phyloP scores from a whole-genome alignment of 768 basidiomycete species.

The Lactifluus rugatus region DNA sequence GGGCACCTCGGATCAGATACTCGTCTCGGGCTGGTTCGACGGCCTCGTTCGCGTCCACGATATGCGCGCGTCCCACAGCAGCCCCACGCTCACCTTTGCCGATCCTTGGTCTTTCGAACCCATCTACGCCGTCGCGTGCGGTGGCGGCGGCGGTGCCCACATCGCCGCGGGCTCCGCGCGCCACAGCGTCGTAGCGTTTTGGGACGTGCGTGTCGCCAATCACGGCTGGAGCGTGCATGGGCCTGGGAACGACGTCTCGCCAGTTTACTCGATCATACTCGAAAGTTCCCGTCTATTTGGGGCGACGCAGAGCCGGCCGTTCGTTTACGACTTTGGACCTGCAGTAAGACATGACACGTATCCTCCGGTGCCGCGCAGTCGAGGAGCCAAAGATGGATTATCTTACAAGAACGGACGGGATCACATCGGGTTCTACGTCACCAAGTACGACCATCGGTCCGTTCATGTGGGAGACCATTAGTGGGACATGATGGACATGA shows the following conservation, averaged over 20 bases:
- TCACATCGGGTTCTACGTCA: conserved; percentile 42
- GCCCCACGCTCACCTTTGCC: conserved; percentile 51
- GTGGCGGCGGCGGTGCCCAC: conserved; percentile 57
- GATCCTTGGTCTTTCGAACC: conserved; percentile 67
- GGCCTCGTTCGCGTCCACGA: conserved; percentile 67
- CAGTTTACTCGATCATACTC: conserved; percentile 63
- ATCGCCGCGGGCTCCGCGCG: conserved; percentile 70
- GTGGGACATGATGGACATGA: neutral
- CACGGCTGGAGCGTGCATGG: conserved; percentile 72
- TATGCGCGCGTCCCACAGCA: conserved; percentile 40
- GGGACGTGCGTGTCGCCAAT: conserved; percentile 60
- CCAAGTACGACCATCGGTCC: conserved; percentile 33
- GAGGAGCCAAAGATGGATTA: conserved; percentile 28
- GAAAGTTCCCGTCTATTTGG: conserved; percentile 77
- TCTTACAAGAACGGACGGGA: conserved; percentile 27
- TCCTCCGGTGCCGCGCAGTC: conserved; percentile 24
- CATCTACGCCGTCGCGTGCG: conserved; percentile 66
- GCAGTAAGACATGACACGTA: conserved; percentile 50
- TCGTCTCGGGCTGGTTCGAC: conserved; percentile 80
- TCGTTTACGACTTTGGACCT: conserved; percentile 73
- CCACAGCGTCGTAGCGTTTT: conserved; percentile 70
- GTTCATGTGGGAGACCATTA: conserved; percentile 5
- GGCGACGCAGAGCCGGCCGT: conserved; percentile 64
- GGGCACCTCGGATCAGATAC: conserved; percentile 59
- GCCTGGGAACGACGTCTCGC: conserved; percentile 69